Conservation (phyloP, 2,329 filamentous ascomycete species). For the Aspergillus uvarum region DNA sequence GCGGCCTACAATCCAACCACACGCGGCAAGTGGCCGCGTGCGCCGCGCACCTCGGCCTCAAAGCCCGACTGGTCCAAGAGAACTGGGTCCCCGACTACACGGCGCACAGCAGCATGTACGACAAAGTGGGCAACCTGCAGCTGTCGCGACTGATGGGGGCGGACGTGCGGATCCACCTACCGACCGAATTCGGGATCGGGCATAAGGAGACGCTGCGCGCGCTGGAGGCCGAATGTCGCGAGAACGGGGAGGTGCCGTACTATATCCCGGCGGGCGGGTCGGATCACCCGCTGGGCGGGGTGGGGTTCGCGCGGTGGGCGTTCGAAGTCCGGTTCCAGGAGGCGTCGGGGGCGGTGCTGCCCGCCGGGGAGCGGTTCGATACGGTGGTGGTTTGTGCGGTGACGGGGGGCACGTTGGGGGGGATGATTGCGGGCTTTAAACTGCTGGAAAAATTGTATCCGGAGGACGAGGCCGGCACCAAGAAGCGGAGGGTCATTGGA, state of each 20-base stretch:
- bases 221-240: constrained; percentile 55
- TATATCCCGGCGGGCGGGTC: constrained; percentile 71
- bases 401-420: constrained; percentile 68
- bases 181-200: constrained; percentile 64
- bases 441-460: constrained; percentile 53
- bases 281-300: constrained; percentile 67
- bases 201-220: constrained; percentile 62
- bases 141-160: constrained; percentile 67
- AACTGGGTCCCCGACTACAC: constrained; percentile 67
- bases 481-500: constrained; percentile 53
- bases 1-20: constrained; percentile 70
- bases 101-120: constrained; percentile 49
- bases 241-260: constrained; percentile 61
- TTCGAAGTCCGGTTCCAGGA: constrained; percentile 68
- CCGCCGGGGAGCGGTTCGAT: constrained; percentile 65
- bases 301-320: constrained; percentile 71
- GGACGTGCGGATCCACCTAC: constrained; percentile 58
- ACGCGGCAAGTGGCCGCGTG: constrained; percentile 66
- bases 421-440: constrained; percentile 73
- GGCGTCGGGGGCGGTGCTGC: constrained; percentile 26
- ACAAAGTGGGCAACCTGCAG: constrained; percentile 69
- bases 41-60: constrained; percentile 57
- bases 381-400: constrained; percentile 69
- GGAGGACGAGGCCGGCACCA: constrained; percentile 8
- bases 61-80: constrained; percentile 58